These are phyloP conservation scores for Rhizophora mangle DNA, from an alignment of 345 rosid species.

Conservation along the genomic window DNA sequence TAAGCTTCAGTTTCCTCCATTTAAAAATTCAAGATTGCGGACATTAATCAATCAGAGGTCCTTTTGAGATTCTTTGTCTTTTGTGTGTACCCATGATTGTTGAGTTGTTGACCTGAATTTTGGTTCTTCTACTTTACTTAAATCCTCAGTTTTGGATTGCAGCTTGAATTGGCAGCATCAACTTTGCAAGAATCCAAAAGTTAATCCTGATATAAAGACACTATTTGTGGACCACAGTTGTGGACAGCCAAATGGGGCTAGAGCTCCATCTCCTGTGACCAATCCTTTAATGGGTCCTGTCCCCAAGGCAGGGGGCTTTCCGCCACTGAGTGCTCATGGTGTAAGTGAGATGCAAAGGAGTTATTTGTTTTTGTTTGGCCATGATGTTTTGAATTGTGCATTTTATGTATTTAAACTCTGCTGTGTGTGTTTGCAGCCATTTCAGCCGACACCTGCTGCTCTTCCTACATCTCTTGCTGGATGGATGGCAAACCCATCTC, in stretches of 20 bases:
- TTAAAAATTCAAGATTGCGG: conserved; percentile 75
- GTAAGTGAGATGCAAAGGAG: conserved; percentile 37
- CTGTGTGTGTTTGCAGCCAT: conserved; percentile 48
- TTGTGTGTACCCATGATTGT: neutral
- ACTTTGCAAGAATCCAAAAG: conserved; percentile 86
- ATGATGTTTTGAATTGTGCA: conserved; percentile 1
- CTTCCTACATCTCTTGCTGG: conserved; percentile 68
- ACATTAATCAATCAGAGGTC: conserved; percentile 85
- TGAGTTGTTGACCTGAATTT: neutral
- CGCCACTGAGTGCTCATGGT: conserved; percentile 69
- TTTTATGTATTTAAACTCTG: conserved; percentile 11
- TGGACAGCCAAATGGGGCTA: conserved; percentile 57
- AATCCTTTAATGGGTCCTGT: conserved; percentile 63
- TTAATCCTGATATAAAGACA: conserved; percentile 91
- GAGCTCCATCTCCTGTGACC: conserved; percentile 62
- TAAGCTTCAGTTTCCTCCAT: conserved; percentile 78
- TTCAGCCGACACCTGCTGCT: conserved; percentile 62
- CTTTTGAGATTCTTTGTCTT: neutral
- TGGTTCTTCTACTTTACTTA: neutral
- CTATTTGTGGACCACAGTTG: conserved; percentile 65
- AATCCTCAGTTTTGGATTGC: conserved; percentile 17
- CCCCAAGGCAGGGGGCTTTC: conserved; percentile 66
- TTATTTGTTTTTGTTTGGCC: neutral
- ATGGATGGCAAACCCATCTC: conserved; percentile 76
- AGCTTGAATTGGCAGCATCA: conserved; percentile 97